Conservation (phyloP, 73 alveolate species). For the Stentor roeselii region DNA sequence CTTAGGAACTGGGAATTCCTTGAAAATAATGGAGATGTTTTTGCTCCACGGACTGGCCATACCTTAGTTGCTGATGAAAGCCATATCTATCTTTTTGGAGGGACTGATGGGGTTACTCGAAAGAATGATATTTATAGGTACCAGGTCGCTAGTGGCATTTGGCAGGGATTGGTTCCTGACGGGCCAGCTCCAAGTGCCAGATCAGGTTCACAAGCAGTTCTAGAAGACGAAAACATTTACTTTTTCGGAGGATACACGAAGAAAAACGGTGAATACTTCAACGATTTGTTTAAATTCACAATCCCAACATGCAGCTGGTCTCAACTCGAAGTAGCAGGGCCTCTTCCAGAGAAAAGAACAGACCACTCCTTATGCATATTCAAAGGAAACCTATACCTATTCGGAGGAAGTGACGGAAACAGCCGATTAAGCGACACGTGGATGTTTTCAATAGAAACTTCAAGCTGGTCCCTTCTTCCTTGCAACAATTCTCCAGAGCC, state of each 20-base stretch:
- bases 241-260: conserved; percentile 80
- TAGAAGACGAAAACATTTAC: conserved; percentile 41
- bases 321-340: background rate
- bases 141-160: conserved; percentile 38
- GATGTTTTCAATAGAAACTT: conserved; percentile 25
- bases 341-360: conserved; percentile 33
- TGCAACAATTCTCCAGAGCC: conserved; percentile 43
- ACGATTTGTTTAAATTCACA: conserved; percentile 52
- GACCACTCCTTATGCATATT: conserved; percentile 45
- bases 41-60: conserved; percentile 76
- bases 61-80: conserved; percentile 41
- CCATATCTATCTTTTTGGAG: conserved; percentile 64
- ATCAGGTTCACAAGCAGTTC: conserved; percentile 69
- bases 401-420: conserved; percentile 61
- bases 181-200: conserved; percentile 67
- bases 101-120: conserved; percentile 69
- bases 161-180: conserved; percentile 36
- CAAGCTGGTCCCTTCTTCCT: conserved; percentile 45
- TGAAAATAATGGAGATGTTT: conserved; percentile 8
- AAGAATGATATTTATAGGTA: conserved; percentile 58
- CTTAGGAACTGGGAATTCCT: conserved; percentile 36
- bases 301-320: conserved; percentile 40
- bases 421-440: conserved; percentile 39
- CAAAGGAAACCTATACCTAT: conserved; percentile 29
- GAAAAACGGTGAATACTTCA: conserved; percentile 77